phyloP scores from a whole-genome alignment of 2,329 filamentous ascomycete species.

The Fusarium chaquense region DNA sequence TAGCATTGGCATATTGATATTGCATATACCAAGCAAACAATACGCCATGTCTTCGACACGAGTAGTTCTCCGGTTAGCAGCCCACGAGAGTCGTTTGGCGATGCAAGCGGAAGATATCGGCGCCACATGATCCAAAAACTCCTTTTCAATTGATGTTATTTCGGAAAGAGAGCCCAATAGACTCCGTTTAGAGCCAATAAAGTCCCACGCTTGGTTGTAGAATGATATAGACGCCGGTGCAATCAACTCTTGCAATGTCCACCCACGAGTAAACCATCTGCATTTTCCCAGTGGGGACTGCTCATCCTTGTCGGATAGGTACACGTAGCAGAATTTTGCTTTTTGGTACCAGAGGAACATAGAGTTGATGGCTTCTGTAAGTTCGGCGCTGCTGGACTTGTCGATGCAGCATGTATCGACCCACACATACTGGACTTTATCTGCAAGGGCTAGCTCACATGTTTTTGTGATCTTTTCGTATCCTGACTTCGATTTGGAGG shows the following conservation, averaged over 20 bases:
- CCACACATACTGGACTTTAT: background rate
- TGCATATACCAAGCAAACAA: slow-evolving; percentile 13
- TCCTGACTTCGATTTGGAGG: background rate
- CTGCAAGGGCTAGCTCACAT: background rate
- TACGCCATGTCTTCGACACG: slow-evolving; percentile 22
- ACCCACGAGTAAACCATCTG: slow-evolving; percentile 13
- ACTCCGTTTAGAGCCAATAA: background rate
- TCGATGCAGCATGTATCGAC: background rate
- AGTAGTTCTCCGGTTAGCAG: slow-evolving; percentile 5
- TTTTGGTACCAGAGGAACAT: background rate
- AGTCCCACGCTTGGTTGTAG: background rate
- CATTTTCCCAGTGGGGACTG: background rate
- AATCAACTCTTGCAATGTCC: slow-evolving; percentile 19
- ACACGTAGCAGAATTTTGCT: background rate
- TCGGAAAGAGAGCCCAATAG: background rate
- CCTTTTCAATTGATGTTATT: background rate
- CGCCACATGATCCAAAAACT: fast-evolving
- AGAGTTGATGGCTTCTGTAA: background rate
- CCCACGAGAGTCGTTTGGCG: slow-evolving; percentile 22
- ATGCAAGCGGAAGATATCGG: background rate
- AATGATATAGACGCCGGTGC: background rate
- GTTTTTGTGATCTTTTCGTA: background rate
- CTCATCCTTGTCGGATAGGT: background rate
- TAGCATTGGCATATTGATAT: slow-evolving; percentile 22
- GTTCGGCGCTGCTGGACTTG: slow-evolving; percentile 2